These are phyloP conservation scores for Lactarius sp. DNA, from an alignment of 768 basidiomycete genomes.

Conservation along the genomic window DNA sequence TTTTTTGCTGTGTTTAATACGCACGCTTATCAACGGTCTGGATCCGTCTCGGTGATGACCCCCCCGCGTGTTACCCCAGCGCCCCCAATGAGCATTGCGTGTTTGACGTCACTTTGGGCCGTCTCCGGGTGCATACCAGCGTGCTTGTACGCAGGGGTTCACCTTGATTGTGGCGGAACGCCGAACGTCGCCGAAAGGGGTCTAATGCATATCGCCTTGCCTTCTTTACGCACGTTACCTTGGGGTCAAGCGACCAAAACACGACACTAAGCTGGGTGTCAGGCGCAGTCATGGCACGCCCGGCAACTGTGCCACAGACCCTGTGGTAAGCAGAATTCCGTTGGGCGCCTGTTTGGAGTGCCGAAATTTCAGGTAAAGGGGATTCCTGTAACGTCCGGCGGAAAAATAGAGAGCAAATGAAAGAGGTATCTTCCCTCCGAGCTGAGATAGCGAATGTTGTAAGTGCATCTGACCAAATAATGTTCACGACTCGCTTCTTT, in stretches of 20 bases:
- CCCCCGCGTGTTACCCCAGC: neutral
- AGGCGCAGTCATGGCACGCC: conserved; percentile 14
- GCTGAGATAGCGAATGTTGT: conserved; percentile 11
- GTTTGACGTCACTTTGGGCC: conserved; percentile 16
- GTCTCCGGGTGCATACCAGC: neutral
- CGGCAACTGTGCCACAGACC: conserved; percentile 24
- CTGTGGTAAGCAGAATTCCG: conserved; percentile 19
- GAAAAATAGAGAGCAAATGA: conserved; percentile 16
- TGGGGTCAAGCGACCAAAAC: conserved; percentile 15
- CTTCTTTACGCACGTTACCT: conserved; percentile 4
- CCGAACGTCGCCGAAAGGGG: conserved; percentile 20
- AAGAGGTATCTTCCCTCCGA: conserved; percentile 21
- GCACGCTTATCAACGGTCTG: neutral
- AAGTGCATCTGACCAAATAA: conserved; percentile 18
- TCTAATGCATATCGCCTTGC: conserved; percentile 13
- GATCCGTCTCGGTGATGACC: conserved; percentile 3
- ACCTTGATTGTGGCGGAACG: conserved; percentile 13
- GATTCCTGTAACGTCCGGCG: conserved; percentile 11
- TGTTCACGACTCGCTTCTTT: conserved; percentile 13
- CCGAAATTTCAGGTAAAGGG: conserved; percentile 11
- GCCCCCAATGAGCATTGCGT: neutral
- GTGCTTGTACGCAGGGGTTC: neutral
- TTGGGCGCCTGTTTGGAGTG: conserved; percentile 7
- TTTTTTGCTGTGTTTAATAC: neutral
- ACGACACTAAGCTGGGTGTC: conserved; percentile 19